phyloP scores from a whole-genome alignment of 2,329 filamentous ascomycete species.

The Neospermospora avenae region DNA sequence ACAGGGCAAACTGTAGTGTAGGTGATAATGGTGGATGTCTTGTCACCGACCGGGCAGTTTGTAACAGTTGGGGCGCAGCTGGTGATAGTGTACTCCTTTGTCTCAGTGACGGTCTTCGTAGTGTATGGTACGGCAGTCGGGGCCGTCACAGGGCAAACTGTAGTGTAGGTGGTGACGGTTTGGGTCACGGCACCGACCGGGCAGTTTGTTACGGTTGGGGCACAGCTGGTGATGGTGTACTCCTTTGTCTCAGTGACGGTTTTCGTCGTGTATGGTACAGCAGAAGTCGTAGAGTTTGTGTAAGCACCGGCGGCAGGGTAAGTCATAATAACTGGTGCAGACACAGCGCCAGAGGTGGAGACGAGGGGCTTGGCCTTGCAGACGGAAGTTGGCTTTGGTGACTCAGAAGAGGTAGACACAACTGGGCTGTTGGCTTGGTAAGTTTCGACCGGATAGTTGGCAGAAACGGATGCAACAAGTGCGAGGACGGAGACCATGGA shows the following conservation, averaged over 20 bases:
- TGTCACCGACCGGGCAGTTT: constrained; percentile 7
- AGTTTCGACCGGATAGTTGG: background rate
- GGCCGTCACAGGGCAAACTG: no score
- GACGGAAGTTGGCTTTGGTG: background rate
- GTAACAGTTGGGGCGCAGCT: constrained; percentile 13
- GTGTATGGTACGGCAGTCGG: constrained; percentile 25
- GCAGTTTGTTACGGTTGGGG: constrained; percentile 15
- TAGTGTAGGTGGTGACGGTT: background rate
- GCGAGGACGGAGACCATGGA: constrained; percentile 18
- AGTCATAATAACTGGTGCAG: no score
- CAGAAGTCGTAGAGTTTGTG: no score
- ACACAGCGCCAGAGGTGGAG: background rate
- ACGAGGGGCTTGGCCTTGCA: no score
- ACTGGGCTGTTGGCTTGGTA: background rate
- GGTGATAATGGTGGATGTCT: background rate
- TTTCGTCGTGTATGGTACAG: constrained; percentile 27
- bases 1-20: background rate
- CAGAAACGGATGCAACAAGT: constrained; percentile 12
- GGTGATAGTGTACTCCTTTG: constrained; percentile 19
- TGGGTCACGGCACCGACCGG: background rate
- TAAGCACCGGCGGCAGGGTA: no score
- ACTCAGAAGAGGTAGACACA: background rate
- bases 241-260: constrained; percentile 17
- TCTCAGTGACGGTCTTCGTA: constrained; percentile 18
- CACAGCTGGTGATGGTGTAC: constrained; percentile 17